Evolutionary conservation across 2,329 filamentous ascomycete genomes (phyloP), one percentile per base, ranked within the genome.

Genomic region (Penicillium vulpinum): DNA sequence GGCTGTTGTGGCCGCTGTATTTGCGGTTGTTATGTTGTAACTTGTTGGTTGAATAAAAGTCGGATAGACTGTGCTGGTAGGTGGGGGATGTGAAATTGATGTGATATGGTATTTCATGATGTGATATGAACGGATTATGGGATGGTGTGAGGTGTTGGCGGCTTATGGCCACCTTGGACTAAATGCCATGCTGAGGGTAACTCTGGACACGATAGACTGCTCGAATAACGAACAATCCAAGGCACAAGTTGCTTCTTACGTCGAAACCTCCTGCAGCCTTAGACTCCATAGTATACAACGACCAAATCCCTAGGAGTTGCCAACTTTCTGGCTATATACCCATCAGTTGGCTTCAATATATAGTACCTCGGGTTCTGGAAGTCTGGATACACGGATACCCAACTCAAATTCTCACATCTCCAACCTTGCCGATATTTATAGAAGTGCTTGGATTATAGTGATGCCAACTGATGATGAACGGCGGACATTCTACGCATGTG

Each of bases 1-100:
- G 10, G 47, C 47, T 40, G 39, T 51, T 24, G 53, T 56, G 2
- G 47, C 54, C 21, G 52, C 55, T 29, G 35, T 54, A 31, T 47
- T 46, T 36, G 56, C 52, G 5, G 46, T 58, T 54, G 45, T 48
- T 21, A 56, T 29, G 52, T 56, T 50, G 44, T 65, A 39, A 54
- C 13, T 45, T 26, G n/a, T 8, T 18, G 18, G 31, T 15, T 49
- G 21, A 10, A 46, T 16, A 33, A n/a, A 46, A 22, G 28, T 24
- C n/a, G 18, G 8, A 33, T 46, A 2, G 29, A 46, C 21, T 22
- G 35, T 18, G 22, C 5, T 50, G 28, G 15, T 2, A 3, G 28
- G 22, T 15, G 28, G 28, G 26, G 16, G n/a, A 6, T n/a, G 21
- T 1, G 10, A 22, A 33, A n/a, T 33, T 24, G 44, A 33, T 24